Evolutionary conservation across 352 stramenopile species (phyloP).

Genomic region (Globisporangium parvum): DNA sequence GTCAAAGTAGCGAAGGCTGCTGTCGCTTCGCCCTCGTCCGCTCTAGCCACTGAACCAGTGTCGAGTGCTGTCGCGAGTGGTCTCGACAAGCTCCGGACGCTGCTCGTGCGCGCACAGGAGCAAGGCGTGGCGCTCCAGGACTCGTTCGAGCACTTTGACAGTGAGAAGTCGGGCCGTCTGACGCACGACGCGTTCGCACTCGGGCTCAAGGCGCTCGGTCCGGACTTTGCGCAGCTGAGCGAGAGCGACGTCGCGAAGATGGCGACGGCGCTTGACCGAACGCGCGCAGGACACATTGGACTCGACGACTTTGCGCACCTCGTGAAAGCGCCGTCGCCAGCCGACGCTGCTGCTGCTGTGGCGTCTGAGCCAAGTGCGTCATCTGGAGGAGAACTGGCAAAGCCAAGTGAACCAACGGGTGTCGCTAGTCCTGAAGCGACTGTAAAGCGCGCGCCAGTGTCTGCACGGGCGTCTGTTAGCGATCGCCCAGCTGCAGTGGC

Average conservation of each 20-base stretch:
- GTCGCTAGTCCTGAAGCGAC: neutral
- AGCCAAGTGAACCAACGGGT: no score
- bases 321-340: constrained; percentile 3
- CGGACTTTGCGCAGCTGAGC: constrained; percentile 28
- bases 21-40: neutral
- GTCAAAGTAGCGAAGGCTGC: neutral
- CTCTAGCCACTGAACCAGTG: neutral
- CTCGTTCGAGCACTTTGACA: constrained; percentile 80
- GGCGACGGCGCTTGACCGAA: constrained; percentile 28
- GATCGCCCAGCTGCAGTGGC: no score
- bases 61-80: constrained; percentile 5
- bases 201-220: constrained; percentile 33
- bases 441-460: constrained; percentile 1
- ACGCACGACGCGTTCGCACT: constrained; percentile 46
- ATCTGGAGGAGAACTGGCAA: neutral
- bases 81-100: constrained; percentile 34
- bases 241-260: constrained; percentile 26
- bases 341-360: neutral
- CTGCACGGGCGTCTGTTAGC: constrained; percentile 1
- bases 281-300: constrained; percentile 23
- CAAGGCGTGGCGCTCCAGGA: constrained; percentile 41
- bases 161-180: constrained; percentile 47
- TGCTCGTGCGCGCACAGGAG: constrained; percentile 39
- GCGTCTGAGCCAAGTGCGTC: neutral
- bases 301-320: constrained; percentile 39